These are phyloP conservation scores for Hansenula lynferdii DNA, from an alignment of 1,139 yeast species.

Conservation along the genomic window DNA sequence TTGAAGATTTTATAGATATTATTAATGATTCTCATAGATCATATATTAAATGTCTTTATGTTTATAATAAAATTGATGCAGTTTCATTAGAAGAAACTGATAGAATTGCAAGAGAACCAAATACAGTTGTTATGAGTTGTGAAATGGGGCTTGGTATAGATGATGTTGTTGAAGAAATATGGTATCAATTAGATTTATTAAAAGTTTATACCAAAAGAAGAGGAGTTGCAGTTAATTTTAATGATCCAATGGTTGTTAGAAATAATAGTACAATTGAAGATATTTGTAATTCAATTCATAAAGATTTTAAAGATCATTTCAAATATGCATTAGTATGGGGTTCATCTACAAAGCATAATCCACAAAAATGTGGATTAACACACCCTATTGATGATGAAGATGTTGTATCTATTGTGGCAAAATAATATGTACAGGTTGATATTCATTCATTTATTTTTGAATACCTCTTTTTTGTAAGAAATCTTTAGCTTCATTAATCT, in stretches of 20 bases:
- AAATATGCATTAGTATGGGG: conserved; percentile 98
- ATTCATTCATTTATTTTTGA: conserved; percentile 17
- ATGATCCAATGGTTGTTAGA: conserved; percentile 90
- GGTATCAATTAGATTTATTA: conserved; percentile 80
- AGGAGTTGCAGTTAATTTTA: conserved; percentile 75
- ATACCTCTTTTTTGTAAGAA: conserved; percentile 80
- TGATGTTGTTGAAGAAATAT: conserved; percentile 86
- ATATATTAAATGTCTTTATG: conserved; percentile 88
- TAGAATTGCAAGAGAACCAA: conserved; percentile 84
- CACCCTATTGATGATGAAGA: conserved; percentile 91
- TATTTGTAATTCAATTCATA: conserved; percentile 88
- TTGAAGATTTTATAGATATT: conserved; percentile 92
- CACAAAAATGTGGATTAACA: conserved; percentile 89
- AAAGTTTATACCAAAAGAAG: conserved; percentile 85
- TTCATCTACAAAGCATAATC: conserved; percentile 89
- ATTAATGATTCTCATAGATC: conserved; percentile 84
- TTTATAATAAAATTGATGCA: conserved; percentile 92
- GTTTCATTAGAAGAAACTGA: conserved; percentile 94
- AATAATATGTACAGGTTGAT: conserved; percentile 28
- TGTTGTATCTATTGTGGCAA: conserved; percentile 86
- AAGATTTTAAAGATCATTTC: conserved; percentile 89
- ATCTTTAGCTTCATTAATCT: conserved; percentile 96
- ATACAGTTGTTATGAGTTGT: conserved; percentile 92
- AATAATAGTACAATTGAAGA: conserved; percentile 72
- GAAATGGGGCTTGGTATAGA: conserved; percentile 81